A percentile compares a stretch with the other conserved stretches of the same genome.
Conservation (phyloP, 495 filamentous ascomycete species). For the Talaromyces thailandensis region DNA sequence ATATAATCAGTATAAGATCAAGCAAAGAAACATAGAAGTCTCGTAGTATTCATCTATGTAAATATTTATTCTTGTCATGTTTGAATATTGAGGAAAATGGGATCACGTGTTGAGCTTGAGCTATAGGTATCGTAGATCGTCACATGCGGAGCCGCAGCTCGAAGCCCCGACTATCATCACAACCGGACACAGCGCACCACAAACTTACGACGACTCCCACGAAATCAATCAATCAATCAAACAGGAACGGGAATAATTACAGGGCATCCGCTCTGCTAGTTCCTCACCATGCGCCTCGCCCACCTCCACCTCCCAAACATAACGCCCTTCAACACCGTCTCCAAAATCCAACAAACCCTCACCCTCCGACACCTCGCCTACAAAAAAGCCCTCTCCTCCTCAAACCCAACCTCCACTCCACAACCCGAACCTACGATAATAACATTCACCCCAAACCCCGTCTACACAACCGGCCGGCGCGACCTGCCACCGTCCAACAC, state of each 20-base stretch:
- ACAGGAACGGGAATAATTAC: neutral
- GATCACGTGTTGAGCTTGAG: neutral
- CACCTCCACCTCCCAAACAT: constrained; percentile 62
- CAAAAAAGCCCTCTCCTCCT: constrained; percentile 27
- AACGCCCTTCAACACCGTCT: constrained; percentile 39
- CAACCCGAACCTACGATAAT: constrained; percentile 61
- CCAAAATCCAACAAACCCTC: constrained; percentile 39
- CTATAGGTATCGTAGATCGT: too few relatives aligned
- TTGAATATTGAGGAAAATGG: neutral
- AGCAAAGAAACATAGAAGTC: too few relatives aligned
- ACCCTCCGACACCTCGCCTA: constrained; percentile 35
- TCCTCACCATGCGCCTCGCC: constrained; percentile 41
- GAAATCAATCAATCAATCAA: neutral
- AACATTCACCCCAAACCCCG: constrained; percentile 74
- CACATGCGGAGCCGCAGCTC: neutral
- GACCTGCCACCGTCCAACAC: constrained; percentile 53
- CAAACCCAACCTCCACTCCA: neutral
- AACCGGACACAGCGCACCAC: neutral
- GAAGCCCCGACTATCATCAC: neutral
- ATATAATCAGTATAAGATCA: too few relatives aligned
- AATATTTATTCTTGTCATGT: neutral
- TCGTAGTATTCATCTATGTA: neutral
- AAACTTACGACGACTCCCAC: neutral
- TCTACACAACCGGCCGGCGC: constrained; percentile 86
- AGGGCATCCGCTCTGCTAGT: neutral